phyloP scores from a whole-genome alignment of 495 filamentous ascomycete genomes.

The Penicillium silybi region DNA sequence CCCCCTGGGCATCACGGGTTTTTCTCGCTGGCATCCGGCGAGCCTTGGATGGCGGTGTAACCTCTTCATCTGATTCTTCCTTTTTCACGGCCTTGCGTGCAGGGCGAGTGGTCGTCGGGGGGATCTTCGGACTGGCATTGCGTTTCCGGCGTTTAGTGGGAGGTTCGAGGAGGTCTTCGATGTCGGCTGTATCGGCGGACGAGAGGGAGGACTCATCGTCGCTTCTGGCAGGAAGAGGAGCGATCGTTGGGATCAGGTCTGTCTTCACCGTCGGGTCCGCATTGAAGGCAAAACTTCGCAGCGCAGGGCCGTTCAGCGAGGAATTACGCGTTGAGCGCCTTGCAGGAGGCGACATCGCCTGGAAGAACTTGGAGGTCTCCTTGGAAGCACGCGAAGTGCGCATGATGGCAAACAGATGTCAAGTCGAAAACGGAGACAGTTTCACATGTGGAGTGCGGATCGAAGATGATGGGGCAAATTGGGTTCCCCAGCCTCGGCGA shows the following conservation, averaged over 20 bases:
- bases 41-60: constrained; percentile 29
- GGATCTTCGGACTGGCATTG: constrained; percentile 11
- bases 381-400: constrained; percentile 57
- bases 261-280: constrained; percentile 9
- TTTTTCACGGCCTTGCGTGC: constrained; percentile 18
- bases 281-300: constrained; percentile 32
- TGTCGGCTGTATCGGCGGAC: constrained; percentile 49
- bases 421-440: background rate
- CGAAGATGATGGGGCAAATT: background rate
- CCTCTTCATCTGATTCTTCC: constrained; percentile 25
- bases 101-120: constrained; percentile 15
- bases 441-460: constrained; percentile 23
- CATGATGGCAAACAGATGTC: constrained; percentile 37
- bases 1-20: constrained; percentile 53
- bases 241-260: constrained; percentile 9
- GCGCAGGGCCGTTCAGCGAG: constrained; percentile 20
- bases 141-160: constrained; percentile 51
- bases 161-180: constrained; percentile 58
- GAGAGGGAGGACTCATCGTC: constrained; percentile 42
- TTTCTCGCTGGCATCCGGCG: constrained; percentile 63
- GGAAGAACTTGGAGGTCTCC: constrained; percentile 53
- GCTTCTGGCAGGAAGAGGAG: constrained; percentile 6
- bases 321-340: constrained; percentile 38
- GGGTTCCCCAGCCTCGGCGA: constrained; percentile 22
- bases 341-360: constrained; percentile 40